A percentile compares a stretch with the other conserved stretches of the same genome.
phyloP scores from a whole-genome alignment of 495 filamentous ascomycete species.

The Friedmanniomyces endolithicus region DNA sequence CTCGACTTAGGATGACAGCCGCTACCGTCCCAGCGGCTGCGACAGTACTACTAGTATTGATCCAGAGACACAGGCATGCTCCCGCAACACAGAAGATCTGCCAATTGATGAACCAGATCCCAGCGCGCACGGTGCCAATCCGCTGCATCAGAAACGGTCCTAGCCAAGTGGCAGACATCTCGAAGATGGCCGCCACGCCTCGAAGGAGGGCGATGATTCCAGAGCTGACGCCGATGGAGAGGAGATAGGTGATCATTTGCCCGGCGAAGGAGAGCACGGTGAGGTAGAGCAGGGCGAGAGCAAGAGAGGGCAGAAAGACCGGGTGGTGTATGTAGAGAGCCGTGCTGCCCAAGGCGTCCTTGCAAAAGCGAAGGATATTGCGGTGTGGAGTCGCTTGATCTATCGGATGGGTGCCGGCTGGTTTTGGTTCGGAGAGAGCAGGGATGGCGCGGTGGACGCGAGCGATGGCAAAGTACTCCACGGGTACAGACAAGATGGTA shows the following conservation, averaged over 20 bases:
- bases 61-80: conserved; percentile 33
- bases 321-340: conserved; percentile 25
- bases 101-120: conserved; percentile 54
- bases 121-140: conserved; percentile 46
- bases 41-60: conserved; percentile 9
- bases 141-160: conserved; percentile 39
- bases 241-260: conserved; percentile 36
- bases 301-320: conserved; percentile 31
- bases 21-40: conserved; percentile 38
- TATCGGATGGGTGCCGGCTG: neutral
- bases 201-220: conserved; percentile 32
- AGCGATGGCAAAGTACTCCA: conserved; percentile 50
- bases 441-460: conserved; percentile 25
- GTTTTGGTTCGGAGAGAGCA: neutral
- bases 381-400: neutral
- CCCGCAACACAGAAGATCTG: conserved; percentile 42
- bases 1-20: conserved; percentile 44
- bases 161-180: conserved; percentile 40
- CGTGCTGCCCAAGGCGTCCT: neutral
- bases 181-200: conserved; percentile 30
- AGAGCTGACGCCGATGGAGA: conserved; percentile 28
- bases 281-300: conserved; percentile 32
- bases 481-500: conserved; percentile 33
- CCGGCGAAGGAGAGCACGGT: conserved; percentile 34
- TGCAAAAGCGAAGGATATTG: neutral